These are phyloP conservation scores for Suhomyces yuchorum DNA, from an alignment of 1,139 yeast genomes.

Conservation along the genomic window DNA sequence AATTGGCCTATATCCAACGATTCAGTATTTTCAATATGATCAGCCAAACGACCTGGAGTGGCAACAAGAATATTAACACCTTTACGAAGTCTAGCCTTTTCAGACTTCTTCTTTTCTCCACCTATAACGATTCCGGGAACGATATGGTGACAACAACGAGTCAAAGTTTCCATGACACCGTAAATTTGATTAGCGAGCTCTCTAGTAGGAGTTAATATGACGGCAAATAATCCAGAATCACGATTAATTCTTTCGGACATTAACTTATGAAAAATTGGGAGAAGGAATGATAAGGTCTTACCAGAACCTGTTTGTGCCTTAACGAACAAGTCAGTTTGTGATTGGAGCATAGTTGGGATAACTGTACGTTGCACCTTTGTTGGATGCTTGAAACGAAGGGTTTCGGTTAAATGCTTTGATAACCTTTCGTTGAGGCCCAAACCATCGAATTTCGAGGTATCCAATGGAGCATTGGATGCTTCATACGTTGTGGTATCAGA, in stretches of 20 bases:
- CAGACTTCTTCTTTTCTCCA: conserved; percentile 91
- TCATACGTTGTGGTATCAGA: conserved; percentile 32
- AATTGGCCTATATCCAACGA: conserved; percentile 71
- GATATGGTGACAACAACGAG: conserved; percentile 74
- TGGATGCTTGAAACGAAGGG: conserved; percentile 66
- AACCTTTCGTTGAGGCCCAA: conserved; percentile 66
- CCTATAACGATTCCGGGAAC: conserved; percentile 95
- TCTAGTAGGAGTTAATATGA: conserved; percentile 88
- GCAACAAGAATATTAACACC: conserved; percentile 89
- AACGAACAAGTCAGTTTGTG: conserved; percentile 71
- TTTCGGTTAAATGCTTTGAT: conserved; percentile 55
- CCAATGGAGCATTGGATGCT: conserved; percentile 89
- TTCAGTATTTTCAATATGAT: conserved; percentile 84
- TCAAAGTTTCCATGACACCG: conserved; percentile 69
- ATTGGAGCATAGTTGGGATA: conserved; percentile 63
- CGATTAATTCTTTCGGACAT: conserved; percentile 61
- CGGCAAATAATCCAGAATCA: conserved; percentile 83
- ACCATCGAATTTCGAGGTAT: conserved; percentile 67
- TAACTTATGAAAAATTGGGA: conserved; percentile 78
- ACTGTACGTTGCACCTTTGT: conserved; percentile 85
- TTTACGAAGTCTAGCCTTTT: conserved; percentile 85
- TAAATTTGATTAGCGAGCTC: conserved; percentile 94
- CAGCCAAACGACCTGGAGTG: conserved; percentile 90
- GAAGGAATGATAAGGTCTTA: conserved; percentile 79
- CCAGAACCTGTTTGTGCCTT: conserved; percentile 98